Evolutionary conservation across 1,139 yeast genomes (phyloP), one percentile per base, ranked within the genome.

Genomic region (Yamadazyma pseudoaaseri): DNA sequence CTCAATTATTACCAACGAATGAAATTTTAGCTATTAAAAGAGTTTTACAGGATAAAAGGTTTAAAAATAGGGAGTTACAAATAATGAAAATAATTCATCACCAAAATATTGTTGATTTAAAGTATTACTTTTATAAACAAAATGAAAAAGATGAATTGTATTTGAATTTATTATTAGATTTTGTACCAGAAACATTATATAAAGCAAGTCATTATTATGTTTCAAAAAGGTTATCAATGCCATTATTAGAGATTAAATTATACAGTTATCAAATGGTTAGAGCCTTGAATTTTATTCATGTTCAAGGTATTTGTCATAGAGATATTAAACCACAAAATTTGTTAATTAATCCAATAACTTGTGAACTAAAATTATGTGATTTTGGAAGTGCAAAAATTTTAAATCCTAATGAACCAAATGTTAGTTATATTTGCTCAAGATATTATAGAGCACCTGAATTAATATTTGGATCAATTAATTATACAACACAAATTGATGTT

Each of bases 401-500:
- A 39, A 90, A 83, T 54, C 78, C 79, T 24, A 73, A 73, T 45
- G 86, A 81, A 54, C 86, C 89, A 9, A 78, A 85, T 2, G 90
- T 84, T 32, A 76, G 86, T 43, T 83, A 85, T 49, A 83, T 85
- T 37, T 84, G 92, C 57, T 81, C 89, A 16, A 70, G 94, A 51
- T 84, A 81, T 54, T 84, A 84, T 57, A 72, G 94, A 54, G 92
- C 94, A 3, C 95, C 95, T 1, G 95, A 86, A 58, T 73, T 86
- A 51, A 86, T 86, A 39, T 87, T 86, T 61, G 96, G 95, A 15
- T 94, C 96, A 9, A 83, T 92, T 6, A 85, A 86, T 58, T 86
- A 86, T 61, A 87, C 98, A n/a, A 89, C 97, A 27, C 90, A 90
- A 61, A 92, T 92, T 48, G 98, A 92, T 59, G 81, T 92, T 36